phyloP scores from a whole-genome alignment of 2,329 filamentous ascomycete genomes.

The Arthrobotrys musiformis region DNA sequence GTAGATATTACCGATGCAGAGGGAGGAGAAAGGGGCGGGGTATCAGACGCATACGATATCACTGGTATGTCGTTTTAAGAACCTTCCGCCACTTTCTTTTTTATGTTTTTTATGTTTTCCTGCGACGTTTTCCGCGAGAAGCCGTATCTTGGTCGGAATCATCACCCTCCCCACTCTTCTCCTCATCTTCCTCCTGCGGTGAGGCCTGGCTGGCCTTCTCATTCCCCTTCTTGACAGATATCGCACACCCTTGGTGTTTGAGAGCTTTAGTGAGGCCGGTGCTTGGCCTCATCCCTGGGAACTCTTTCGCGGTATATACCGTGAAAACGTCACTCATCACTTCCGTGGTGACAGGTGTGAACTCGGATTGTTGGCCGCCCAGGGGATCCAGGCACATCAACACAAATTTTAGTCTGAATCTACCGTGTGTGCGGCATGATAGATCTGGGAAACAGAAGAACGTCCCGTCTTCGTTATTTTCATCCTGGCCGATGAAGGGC shows the following conservation, averaged over 20 bases:
- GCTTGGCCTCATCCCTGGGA: constrained; percentile 83
- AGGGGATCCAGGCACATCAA: constrained; percentile 76
- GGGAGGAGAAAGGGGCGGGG: constrained; percentile 25
- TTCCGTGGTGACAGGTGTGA: constrained; percentile 66
- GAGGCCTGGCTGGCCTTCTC: constrained; percentile 68
- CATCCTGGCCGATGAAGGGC: constrained; percentile 79
- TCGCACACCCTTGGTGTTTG: constrained; percentile 82
- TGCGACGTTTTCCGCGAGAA: constrained; percentile 49
- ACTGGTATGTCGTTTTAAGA: constrained; percentile 1
- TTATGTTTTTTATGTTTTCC: constrained; percentile 43
- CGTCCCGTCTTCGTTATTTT: constrained; percentile 77
- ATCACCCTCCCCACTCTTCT: constrained; percentile 54
- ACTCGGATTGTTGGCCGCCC: constrained; percentile 59
- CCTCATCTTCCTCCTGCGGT: constrained; percentile 62
- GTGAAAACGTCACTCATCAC: constrained; percentile 77
- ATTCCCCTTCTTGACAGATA: constrained; percentile 87
- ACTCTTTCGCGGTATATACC: constrained; percentile 86
- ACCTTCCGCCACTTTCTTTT: constrained; percentile 15
- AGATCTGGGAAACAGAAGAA: constrained; percentile 89
- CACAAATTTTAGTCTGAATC: constrained; percentile 79
- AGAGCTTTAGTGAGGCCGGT: constrained; percentile 77
- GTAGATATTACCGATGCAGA: constrained; percentile 34
- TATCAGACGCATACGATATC: constrained; percentile 36
- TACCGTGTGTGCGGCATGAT: constrained; percentile 79
- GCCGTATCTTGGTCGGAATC: constrained; percentile 45